phyloP scores from a whole-genome alignment of 805 yeast species.

The Lipomyces japonicus region DNA sequence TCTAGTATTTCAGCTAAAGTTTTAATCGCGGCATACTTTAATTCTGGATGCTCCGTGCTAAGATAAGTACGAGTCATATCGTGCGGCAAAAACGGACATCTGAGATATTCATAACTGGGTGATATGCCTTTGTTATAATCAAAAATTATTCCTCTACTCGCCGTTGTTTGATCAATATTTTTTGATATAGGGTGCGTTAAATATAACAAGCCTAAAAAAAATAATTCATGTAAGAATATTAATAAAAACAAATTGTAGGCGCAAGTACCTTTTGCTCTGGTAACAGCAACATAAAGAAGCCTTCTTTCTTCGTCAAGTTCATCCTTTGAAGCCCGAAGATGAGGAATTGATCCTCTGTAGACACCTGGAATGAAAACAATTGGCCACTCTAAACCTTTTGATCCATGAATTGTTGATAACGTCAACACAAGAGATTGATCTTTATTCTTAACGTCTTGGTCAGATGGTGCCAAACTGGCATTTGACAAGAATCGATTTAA shows the following conservation, averaged over 20 bases:
- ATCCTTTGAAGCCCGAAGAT: constrained; percentile 34
- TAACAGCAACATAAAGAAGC: constrained; percentile 81
- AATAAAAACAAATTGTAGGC: too few species aligned
- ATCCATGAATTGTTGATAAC: constrained; percentile 82
- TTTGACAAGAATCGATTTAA: constrained; percentile 19
- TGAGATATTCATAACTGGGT: too few species aligned
- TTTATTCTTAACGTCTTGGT: constrained; percentile 7
- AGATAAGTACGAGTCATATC: constrained; percentile 1
- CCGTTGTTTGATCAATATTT: neutral
- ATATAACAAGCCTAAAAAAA: constrained; percentile 3
- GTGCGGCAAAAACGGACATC: too few species aligned
- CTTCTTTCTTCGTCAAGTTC: constrained; percentile 72
- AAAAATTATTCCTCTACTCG: neutral
- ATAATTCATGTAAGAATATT: too few species aligned
- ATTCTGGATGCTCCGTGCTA: neutral
- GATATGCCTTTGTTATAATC: too few species aligned
- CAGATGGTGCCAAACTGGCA: constrained; percentile 18
- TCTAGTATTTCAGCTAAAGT: constrained; percentile 6
- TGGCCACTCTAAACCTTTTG: constrained; percentile 96
- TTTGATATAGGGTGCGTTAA: neutral
- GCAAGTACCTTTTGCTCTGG: constrained; percentile 66
- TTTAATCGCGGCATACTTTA: constrained; percentile 1
- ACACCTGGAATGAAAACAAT: constrained; percentile 78
- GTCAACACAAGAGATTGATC: constrained; percentile 38
- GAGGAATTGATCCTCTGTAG: constrained; percentile 64